Evolutionary conservation across 192 early-diverging fungal species (phyloP), one percentile per base, ranked within the genome.

Genomic region (Spizellomyces sp.): DNA sequence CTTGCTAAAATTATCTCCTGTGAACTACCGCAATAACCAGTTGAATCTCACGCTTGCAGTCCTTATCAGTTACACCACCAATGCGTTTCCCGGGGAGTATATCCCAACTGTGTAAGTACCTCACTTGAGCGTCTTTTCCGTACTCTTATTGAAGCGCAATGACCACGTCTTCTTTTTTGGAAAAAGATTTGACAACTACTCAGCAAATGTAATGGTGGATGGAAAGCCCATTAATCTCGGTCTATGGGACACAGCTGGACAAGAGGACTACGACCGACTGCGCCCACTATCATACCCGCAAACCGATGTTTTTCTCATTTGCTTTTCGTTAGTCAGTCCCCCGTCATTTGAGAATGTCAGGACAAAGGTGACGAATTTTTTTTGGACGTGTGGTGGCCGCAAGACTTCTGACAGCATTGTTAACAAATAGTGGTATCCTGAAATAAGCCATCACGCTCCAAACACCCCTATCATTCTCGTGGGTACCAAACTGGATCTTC

Each of bases 11-110:
- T 6, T 6, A 9, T 21, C 48, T 60, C 56, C 36, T 19, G 47
- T 36, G 17, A 9, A 9, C 47, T 36, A 9, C 46, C 45, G 21
- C 67, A 52, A 22, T n/a, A 14, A 48, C 19, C 55, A 48, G 45
- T 48, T 36, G 27, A 36, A 36, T 75, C 27, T 27, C 9, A 12
- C 27, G 21, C 65, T 72, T 55, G 8, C 62, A 85, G 78, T 96
- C 48, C 81, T 99, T 66, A 99, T 99, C 81, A 90, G 87, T 81
- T 99, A 99, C 86, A 99, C 97, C 15, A 99, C 97, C 70, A 99
- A 99, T 86, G 97, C 97, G 43, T 99, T 99, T 83, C 96, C 96
- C 15, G 96, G 96, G 64, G 96, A 99, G 86, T 99, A 99, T 77
- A 97, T 99, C 77, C 96, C 96, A 61, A 99, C 96, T 64, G 96